These are phyloP conservation scores for Dendrobium catenatum DNA, from an alignment of 106 monocot genomes.

Conservation along the genomic window DNA sequence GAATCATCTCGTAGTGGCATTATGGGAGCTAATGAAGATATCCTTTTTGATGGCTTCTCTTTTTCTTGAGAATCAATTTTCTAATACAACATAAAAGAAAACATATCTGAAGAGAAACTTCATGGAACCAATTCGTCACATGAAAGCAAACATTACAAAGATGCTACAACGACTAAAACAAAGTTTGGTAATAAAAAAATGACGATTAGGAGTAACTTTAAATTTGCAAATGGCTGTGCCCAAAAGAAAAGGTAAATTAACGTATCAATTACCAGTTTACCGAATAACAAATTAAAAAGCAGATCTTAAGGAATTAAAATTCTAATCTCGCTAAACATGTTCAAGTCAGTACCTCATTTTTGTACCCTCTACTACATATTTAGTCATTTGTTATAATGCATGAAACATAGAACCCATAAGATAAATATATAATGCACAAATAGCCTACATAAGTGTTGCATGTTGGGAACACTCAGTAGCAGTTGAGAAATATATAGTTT, in stretches of 20 bases:
- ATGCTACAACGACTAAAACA: background rate
- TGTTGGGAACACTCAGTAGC: too few relatives aligned
- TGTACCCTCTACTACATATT: too few relatives aligned
- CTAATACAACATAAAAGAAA: conserved; percentile 31
- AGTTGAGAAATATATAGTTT: background rate
- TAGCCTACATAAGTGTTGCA: background rate
- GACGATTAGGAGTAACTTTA: background rate
- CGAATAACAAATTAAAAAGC: background rate
- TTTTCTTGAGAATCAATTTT: conserved; percentile 69
- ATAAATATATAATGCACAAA: background rate
- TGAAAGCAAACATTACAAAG: background rate
- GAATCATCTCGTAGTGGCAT: conserved; percentile 55
- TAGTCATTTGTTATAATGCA: too few relatives aligned
- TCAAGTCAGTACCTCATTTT: too few relatives aligned
- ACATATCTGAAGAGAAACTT: background rate
- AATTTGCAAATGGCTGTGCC: background rate
- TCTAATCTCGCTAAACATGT: too few relatives aligned
- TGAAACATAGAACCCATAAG: background rate
- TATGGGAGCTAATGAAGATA: conserved; percentile 37
- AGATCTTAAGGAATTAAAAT: too few relatives aligned
- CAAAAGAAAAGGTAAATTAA: background rate
- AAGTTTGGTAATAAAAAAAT: background rate
- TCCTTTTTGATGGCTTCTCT: conserved; percentile 55
- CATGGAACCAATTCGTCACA: background rate
- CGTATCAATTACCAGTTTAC: background rate